Evolutionary conservation across 2,329 filamentous ascomycete species (phyloP).

Genomic region (Alternaria ethzedia): DNA sequence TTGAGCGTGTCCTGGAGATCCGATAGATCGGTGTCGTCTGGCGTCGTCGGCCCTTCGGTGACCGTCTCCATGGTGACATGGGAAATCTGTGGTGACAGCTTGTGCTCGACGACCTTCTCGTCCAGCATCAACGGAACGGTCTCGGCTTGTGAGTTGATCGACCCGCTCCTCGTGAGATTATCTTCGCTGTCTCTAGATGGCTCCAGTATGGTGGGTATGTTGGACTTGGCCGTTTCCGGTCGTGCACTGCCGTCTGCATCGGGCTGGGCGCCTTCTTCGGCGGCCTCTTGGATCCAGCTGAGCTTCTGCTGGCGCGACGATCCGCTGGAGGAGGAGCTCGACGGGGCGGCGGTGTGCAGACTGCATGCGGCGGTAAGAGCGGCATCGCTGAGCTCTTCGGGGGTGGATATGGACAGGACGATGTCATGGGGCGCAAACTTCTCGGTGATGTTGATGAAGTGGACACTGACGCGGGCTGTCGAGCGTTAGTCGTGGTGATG

Average conservation of each 20-base stretch:
- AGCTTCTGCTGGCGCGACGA: conserved; percentile 76
- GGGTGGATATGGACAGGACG: conserved; percentile 74
- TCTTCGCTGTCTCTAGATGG: conserved; percentile 17
- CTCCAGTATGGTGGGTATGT: conserved; percentile 34
- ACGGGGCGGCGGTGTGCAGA: conserved; percentile 84
- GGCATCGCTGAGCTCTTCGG: conserved; percentile 84
- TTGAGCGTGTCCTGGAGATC: conserved; percentile 38
- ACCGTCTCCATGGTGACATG: conserved; percentile 31
- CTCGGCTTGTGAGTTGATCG: conserved; percentile 20
- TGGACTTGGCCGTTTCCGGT: conserved; percentile 29
- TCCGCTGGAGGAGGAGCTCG: conserved; percentile 82
- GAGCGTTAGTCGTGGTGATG: neutral
- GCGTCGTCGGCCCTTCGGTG: conserved; percentile 27
- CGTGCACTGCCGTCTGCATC: conserved; percentile 26
- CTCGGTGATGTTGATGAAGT: conserved; percentile 67
- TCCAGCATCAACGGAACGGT: conserved; percentile 24
- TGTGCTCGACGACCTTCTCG: conserved; percentile 16
- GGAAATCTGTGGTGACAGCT: conserved; percentile 23
- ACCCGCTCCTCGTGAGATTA: conserved; percentile 9
- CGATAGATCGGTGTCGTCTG: conserved; percentile 24
- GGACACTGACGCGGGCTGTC: conserved; percentile 79
- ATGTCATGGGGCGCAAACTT: conserved; percentile 86
- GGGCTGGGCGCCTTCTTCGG: conserved; percentile 68
- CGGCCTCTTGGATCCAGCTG: conserved; percentile 93
- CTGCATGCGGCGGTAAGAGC: conserved; percentile 88